Evolutionary conservation across 805 yeast species (phyloP).

Genomic region (Nematodospora valgi): DNA sequence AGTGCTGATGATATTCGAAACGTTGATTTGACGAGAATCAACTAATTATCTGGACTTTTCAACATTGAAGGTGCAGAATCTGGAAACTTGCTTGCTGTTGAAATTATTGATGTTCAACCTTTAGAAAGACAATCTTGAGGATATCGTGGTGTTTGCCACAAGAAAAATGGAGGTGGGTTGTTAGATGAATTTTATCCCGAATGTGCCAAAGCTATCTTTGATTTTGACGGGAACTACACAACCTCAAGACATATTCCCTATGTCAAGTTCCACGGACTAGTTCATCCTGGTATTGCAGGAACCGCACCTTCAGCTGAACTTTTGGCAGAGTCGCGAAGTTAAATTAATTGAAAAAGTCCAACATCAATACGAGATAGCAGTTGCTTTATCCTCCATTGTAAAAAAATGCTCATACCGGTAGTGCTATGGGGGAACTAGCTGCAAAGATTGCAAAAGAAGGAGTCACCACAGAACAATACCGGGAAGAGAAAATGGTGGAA

Average conservation of each 20-base stretch:
- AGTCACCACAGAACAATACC: constrained; percentile 55
- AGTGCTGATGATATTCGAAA: constrained; percentile 46
- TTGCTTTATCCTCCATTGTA: constrained; percentile 43
- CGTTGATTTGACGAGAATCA: constrained; percentile 44
- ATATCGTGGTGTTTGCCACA: constrained; percentile 47
- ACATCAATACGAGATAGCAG: constrained; percentile 25
- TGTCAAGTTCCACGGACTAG: constrained; percentile 47
- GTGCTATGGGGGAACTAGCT: constrained; percentile 26
- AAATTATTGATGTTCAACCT: constrained; percentile 51
- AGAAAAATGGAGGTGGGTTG: constrained; percentile 50
- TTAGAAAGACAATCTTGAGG: constrained; percentile 54
- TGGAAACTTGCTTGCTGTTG: constrained; percentile 49
- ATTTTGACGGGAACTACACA: constrained; percentile 49
- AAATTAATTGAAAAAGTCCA: constrained; percentile 32
- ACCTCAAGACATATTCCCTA: constrained; percentile 50
- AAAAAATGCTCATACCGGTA: constrained; percentile 38
- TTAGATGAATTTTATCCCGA: constrained; percentile 47
- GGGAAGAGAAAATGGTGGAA: constrained; percentile 52
- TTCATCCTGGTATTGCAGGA: constrained; percentile 52
- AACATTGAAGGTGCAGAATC: constrained; percentile 42
- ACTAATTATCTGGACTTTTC: constrained; percentile 50
- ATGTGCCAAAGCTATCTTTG: constrained; percentile 51
- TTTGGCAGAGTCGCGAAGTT: constrained; percentile 40
- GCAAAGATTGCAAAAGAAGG: constrained; percentile 36
- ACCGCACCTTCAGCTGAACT: constrained; percentile 46